Conservation (phyloP, 164 flowering plant genomes). For the Chimonanthus salicifolius region DNA sequence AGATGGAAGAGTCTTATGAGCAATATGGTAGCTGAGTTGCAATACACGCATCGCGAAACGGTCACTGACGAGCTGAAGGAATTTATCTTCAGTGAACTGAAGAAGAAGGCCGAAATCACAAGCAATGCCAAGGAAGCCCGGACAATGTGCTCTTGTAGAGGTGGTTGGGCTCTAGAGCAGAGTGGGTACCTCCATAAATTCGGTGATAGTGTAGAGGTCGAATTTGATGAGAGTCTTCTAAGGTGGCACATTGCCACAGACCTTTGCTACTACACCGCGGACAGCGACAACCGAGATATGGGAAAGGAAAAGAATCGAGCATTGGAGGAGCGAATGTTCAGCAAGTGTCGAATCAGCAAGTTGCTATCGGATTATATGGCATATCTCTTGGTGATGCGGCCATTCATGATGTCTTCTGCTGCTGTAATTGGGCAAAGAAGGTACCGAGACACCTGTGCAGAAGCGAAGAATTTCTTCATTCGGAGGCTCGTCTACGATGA, state of each 20-base stretch:
- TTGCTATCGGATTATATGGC: constrained; percentile 17
- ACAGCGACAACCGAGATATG: neutral
- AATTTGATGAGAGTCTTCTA: constrained; percentile 24
- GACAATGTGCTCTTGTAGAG: constrained; percentile 9
- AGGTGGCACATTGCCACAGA: constrained; percentile 31
- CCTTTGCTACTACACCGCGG: constrained; percentile 9
- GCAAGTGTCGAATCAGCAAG: constrained; percentile 2
- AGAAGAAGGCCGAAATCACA: neutral
- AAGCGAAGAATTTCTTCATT: constrained; percentile 12
- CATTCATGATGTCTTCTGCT: constrained; percentile 14
- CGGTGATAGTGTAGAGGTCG: constrained; percentile 12
- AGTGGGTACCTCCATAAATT: neutral
- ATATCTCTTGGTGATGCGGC: constrained; percentile 14
- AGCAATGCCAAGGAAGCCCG: neutral
- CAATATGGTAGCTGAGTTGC: neutral
- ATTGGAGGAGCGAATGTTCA: neutral
- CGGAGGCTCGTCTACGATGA: too few relatives aligned
- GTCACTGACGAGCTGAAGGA: neutral
- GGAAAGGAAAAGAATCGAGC: too few relatives aligned
- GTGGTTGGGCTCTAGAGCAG: constrained; percentile 11
- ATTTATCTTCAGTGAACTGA: neutral
- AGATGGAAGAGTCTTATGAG: fast-evolving
- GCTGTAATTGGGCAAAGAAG: constrained; percentile 11
- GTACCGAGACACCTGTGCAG: constrained; percentile 19
- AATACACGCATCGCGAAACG: neutral